Conservation (phyloP, 345 rosid genomes). For the Orychophragmus violaceus region DNA sequence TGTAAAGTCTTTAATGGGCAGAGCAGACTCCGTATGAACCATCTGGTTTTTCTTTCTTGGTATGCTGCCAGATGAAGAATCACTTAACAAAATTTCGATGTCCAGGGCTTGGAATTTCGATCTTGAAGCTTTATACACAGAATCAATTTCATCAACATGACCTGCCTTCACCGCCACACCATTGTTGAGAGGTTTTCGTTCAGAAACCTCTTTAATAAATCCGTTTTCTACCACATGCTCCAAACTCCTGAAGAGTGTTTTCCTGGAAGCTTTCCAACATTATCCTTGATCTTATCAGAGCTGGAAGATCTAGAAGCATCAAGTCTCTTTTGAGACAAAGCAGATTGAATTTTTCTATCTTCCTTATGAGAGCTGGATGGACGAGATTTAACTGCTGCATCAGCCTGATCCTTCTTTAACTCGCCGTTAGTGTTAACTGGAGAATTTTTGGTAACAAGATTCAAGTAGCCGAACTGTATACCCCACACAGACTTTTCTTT, state of each 20-base stretch:
- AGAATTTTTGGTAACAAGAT: conserved; percentile 33
- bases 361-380: conserved; percentile 29
- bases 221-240: conserved; percentile 43
- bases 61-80: conserved; percentile 23
- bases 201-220: conserved; percentile 17
- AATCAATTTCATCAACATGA: conserved; percentile 33
- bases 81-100: conserved; percentile 25
- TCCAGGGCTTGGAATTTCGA: conserved; percentile 51
- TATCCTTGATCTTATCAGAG: conserved; percentile 18
- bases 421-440: conserved; percentile 34
- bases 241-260: conserved; percentile 15
- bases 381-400: conserved; percentile 32
- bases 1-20: conserved; percentile 34
- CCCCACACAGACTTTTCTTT: conserved; percentile 35
- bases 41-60: conserved; percentile 28
- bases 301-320: conserved; percentile 19
- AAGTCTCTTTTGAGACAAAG: conserved; percentile 4
- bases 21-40: conserved; percentile 33
- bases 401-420: conserved; percentile 26
- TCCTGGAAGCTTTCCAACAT: conserved; percentile 12
- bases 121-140: conserved; percentile 29
- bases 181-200: conserved; percentile 31
- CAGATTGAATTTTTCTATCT: conserved; percentile 4
- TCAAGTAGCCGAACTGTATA: conserved; percentile 50
- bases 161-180: conserved; percentile 38